A percentile compares a stretch with the other conserved stretches of the same genome.
phyloP scores from a whole-genome alignment of 495 filamentous ascomycete species.

The Neurospora sp. region DNA sequence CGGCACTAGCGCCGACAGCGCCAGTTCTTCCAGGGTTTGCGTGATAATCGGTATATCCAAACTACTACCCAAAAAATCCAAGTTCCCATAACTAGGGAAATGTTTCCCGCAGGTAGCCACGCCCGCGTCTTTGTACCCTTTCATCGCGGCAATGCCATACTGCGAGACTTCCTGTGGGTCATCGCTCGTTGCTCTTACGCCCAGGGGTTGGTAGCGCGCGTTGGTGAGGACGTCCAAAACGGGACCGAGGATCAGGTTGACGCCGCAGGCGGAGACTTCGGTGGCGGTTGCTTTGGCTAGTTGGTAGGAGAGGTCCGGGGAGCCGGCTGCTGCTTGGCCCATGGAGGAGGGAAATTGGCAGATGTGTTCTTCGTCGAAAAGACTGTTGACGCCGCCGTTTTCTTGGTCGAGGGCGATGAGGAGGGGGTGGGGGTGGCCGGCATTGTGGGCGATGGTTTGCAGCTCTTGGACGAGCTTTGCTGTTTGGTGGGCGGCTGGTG shows the following conservation, averaged over 20 bases:
- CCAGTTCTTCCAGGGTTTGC: constrained; percentile 79
- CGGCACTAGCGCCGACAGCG: constrained; percentile 70
- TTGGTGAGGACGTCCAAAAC: constrained; percentile 87
- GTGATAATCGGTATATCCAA: constrained; percentile 86
- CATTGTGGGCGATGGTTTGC: constrained; percentile 74
- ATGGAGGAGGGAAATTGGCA: constrained; percentile 86
- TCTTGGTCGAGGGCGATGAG: constrained; percentile 84
- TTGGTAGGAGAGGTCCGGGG: constrained; percentile 60
- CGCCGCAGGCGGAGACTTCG: constrained; percentile 73
- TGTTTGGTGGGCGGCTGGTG: constrained; percentile 68
- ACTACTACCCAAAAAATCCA: constrained; percentile 81
- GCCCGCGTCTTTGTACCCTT: constrained; percentile 78
- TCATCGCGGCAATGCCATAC: constrained; percentile 78
- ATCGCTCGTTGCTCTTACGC: constrained; percentile 73
- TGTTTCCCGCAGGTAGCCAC: constrained; percentile 83
- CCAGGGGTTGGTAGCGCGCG: constrained; percentile 74
- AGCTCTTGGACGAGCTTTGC: constrained; percentile 72
- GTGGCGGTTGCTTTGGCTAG: constrained; percentile 80
- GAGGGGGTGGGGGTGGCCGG: constrained; percentile 74
- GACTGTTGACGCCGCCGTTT: constrained; percentile 89
- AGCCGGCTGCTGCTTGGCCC: constrained; percentile 67
- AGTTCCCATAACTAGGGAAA: constrained; percentile 84
- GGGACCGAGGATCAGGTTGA: constrained; percentile 85
- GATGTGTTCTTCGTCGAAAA: constrained; percentile 85
- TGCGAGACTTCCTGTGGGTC: constrained; percentile 84